Evolutionary conservation across 139 green algal genomes (phyloP).

Genomic region (Micractinium sp.): DNA sequence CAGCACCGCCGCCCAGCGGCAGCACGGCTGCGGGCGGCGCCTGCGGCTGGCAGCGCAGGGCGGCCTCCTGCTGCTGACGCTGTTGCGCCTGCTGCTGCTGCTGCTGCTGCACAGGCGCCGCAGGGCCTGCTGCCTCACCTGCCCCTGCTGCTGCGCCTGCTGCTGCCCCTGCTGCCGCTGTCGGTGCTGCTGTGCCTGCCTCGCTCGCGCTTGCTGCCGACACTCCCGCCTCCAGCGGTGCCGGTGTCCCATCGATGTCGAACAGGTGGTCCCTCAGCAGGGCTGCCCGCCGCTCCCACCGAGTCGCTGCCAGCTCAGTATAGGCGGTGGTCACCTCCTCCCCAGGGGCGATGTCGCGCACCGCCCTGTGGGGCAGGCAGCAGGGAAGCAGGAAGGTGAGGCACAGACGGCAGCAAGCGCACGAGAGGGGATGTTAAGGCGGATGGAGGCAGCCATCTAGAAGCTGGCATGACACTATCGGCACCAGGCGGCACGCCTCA

Average conservation of each 20-base stretch:
- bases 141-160: background rate
- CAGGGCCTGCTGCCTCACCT: background rate
- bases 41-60: background rate
- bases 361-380: slow-evolving; percentile 47
- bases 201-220: background rate
- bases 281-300: slow-evolving; percentile 59
- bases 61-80: background rate
- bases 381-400: background rate
- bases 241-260: slow-evolving; percentile 57
- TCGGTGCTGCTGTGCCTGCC: background rate
- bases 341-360: slow-evolving; percentile 54
- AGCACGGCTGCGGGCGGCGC: background rate
- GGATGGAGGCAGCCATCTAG: background rate
- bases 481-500: background rate
- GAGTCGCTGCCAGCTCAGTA: slow-evolving; percentile 72
- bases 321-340: slow-evolving; percentile 83
- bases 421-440: too few relatives aligned
- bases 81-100: background rate
- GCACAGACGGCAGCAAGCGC: too few relatives aligned
- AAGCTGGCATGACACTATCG: background rate
- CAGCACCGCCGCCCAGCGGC: background rate
- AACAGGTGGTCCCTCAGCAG: slow-evolving; percentile 74
- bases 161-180: background rate
- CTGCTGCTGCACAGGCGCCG: background rate
- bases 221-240: too few relatives aligned